These are phyloP conservation scores for Eucommia ulmoides DNA, from an alignment of 257 asterid species.

Conservation along the genomic window DNA sequence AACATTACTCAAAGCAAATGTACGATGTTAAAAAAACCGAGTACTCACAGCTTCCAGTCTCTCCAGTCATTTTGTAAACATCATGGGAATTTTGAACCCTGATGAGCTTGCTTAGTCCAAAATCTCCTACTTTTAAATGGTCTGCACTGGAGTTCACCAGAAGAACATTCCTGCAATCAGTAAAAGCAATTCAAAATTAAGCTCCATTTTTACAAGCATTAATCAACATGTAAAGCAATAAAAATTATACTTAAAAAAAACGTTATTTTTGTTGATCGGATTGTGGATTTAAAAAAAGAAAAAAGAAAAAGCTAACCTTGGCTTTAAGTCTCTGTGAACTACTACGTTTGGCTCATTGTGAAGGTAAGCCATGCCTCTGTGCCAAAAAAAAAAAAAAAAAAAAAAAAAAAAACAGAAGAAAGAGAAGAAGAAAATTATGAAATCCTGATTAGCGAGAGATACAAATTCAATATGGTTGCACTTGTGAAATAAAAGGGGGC, in stretches of 20 bases:
- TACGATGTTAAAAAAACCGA: too few species aligned
- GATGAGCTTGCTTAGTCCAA: conserved; percentile 90
- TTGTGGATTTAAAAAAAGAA: not conserved
- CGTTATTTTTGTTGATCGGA: too few species aligned
- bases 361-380: conserved; percentile 99
- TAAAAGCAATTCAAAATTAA: not conserved
- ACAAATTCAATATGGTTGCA: conserved; percentile 2
- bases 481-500: too few species aligned
- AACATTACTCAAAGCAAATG: too few species aligned
- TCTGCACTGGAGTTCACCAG: conserved; percentile 85
- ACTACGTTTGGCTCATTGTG: conserved; percentile 94
- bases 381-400: too few species aligned
- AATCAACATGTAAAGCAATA: too few species aligned
- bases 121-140: conserved; percentile 97
- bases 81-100: conserved; percentile 85
- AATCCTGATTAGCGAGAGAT: conserved; percentile 6
- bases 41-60: conserved; percentile 99
- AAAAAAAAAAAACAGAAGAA: too few species aligned
- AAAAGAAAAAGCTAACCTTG: conserved; percentile 49
- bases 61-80: conserved; percentile 97
- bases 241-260: too few species aligned
- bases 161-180: conserved; percentile 90
- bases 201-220: too few species aligned
- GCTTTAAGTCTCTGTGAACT: conserved; percentile 94
- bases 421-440: too few species aligned